These are phyloP conservation scores for Russula brevipes DNA, from an alignment of 768 basidiomycete species.

Conservation along the genomic window DNA sequence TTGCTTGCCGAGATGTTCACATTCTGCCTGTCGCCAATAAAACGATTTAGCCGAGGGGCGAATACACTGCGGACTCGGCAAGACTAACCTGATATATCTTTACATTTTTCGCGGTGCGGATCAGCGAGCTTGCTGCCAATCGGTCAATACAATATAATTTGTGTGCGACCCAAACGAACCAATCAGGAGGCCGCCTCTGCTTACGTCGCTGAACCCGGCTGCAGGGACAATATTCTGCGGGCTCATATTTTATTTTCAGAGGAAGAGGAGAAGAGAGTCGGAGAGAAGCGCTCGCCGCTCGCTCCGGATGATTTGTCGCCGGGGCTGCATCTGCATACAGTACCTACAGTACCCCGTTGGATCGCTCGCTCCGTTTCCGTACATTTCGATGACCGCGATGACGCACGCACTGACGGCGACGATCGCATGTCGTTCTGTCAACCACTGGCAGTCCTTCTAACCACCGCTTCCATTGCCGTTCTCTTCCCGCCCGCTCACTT, in stretches of 20 bases:
- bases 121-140: slow-evolving; percentile 4
- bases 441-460: too few species aligned
- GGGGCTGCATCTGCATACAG: neutral
- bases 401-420: too few species aligned
- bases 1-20: slow-evolving; percentile 15
- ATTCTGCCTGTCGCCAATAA: slow-evolving; percentile 13
- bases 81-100: slow-evolving; percentile 19
- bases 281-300: neutral
- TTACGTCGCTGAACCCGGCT: neutral
- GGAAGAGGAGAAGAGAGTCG: neutral
- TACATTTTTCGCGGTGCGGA: slow-evolving; percentile 14
- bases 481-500: too few species aligned
- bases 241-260: neutral
- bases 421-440: too few species aligned
- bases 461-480: too few species aligned
- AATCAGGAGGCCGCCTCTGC: slow-evolving; percentile 4
- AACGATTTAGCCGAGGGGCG: neutral
- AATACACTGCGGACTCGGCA: neutral
- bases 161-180: slow-evolving; percentile 5
- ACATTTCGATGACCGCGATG: too few species aligned
- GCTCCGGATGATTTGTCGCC: neutral
- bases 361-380: too few species aligned
- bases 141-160: neutral
- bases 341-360: neutral
- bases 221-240: slow-evolving; percentile 11